These are phyloP conservation scores for Pichia sp. DNA, from an alignment of 1,139 yeast genomes.

Conservation along the genomic window DNA sequence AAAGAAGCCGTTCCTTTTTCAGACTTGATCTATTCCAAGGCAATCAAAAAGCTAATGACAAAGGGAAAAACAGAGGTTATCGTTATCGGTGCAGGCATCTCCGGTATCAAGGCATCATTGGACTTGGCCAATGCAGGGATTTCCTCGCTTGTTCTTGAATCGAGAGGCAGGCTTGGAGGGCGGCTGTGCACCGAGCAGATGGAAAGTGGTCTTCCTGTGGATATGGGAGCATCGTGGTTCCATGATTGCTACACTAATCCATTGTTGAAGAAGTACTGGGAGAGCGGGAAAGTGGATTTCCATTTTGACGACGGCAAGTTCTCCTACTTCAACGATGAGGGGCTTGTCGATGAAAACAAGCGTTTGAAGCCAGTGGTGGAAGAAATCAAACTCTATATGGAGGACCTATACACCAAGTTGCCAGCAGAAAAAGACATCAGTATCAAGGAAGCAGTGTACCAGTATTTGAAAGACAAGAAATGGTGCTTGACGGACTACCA, in stretches of 20 bases:
- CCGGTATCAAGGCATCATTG: slow-evolving; percentile 44
- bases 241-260: slow-evolving; percentile 72
- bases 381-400: slow-evolving; percentile 57
- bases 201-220: slow-evolving; percentile 37
- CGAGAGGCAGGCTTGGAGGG: slow-evolving; percentile 56
- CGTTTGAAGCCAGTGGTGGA: slow-evolving; percentile 42
- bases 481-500: slow-evolving; percentile 50
- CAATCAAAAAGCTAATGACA: not conserved
- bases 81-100: slow-evolving; percentile 37
- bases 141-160: slow-evolving; percentile 44
- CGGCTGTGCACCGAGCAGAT: slow-evolving; percentile 39
- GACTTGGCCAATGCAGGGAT: slow-evolving; percentile 35
- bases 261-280: slow-evolving; percentile 52
- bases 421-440: slow-evolving; percentile 40
- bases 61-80: slow-evolving; percentile 21
- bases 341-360: slow-evolving; percentile 23
- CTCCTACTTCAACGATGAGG: slow-evolving; percentile 22
- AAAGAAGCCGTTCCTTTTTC: too few relatives aligned
- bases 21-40: too few relatives aligned
- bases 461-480: slow-evolving; percentile 44
- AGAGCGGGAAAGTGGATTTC: slow-evolving; percentile 30
- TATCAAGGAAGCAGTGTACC: slow-evolving; percentile 28
- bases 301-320: slow-evolving; percentile 46
- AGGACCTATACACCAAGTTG: slow-evolving; percentile 42
- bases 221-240: slow-evolving; percentile 87